Base-by-base conservation (phyloP, 805 yeast genomes). In the Schizosaccharomyces octosporus region DNA sequence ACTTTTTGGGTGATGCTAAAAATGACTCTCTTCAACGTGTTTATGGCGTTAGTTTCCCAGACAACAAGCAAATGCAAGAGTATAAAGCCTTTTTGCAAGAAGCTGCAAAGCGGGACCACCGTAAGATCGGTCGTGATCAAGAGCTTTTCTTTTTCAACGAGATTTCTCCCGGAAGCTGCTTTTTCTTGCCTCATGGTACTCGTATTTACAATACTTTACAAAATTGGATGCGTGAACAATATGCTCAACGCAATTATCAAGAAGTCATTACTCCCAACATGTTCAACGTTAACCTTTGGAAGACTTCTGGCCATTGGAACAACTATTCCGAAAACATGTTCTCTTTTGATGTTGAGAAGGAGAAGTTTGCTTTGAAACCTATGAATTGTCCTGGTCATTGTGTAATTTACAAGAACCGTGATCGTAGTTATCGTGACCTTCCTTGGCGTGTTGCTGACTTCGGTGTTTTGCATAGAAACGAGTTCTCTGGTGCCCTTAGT, bases 121-220 rank as follows among this genome's bases (percentile, higher is more conserved):
- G 99, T 75, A 89, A 83, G 74, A 84, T 93, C 66, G 99, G 99
- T 72, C 84, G 76, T 69, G 97, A 93, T 69, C 98, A 93, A 76
- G 97, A 93, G 71, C 79, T 93, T 69, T 93, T 89, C 76, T 81
- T 84, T 74, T 93, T 93, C 81, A 82, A 93, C 73, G 98, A 93
- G 74, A 75, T 90, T 84, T 86, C 96, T 21, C 99, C 99, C 62
- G 99, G 99, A 66, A 82, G 94, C 51, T 89, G 95, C 64, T 93
- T 93, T 81, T 93, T 97, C 97, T 79, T 93, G 69, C 99, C 99
- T 61, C 98, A 90, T 70, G 99, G 99, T 74, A 83, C 99, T 59
- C 85, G 97, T 76, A 93, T 93, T 71, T 93, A 93, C 79, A 87
- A 87, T 74, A 81, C 87, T 63, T 78, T 93, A 72, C 81, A 82